These are phyloP conservation scores for Quillaja saponaria DNA, from an alignment of 306 rosid genomes.

Conservation along the genomic window DNA sequence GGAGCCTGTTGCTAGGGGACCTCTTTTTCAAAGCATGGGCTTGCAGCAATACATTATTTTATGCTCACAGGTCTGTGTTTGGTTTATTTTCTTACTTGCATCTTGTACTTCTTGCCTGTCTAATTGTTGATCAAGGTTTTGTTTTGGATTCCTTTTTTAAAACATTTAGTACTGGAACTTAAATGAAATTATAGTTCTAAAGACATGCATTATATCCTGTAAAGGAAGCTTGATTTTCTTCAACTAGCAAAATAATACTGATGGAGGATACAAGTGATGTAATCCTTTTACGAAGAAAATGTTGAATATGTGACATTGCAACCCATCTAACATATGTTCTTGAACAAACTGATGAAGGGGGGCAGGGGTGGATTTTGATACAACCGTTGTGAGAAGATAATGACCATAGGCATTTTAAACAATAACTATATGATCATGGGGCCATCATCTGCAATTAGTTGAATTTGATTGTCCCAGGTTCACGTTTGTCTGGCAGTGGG, in stretches of 20 bases:
- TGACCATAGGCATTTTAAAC: too few relatives aligned
- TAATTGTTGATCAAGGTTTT: background rate
- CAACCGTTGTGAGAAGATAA: too few relatives aligned
- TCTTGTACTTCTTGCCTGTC: too few relatives aligned
- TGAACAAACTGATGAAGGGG: background rate
- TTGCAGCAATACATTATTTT: conserved; percentile 88
- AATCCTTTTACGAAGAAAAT: background rate
- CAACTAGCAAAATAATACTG: too few relatives aligned
- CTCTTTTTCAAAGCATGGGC: conserved; percentile 68
- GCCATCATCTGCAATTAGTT: too few relatives aligned
- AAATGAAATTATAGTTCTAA: conserved; percentile 27
- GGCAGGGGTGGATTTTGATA: background rate
- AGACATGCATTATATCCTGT: conserved; percentile 10
- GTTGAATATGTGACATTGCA: conserved; percentile 12
- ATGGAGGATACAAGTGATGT: too few relatives aligned
- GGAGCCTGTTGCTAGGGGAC: conserved; percentile 46
- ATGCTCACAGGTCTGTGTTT: conserved; percentile 71
- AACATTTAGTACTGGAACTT: background rate
- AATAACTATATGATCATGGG: too few relatives aligned
- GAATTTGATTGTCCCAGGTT: too few relatives aligned
- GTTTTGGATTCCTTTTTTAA: conserved; percentile 3
- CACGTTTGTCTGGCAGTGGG: too few relatives aligned
- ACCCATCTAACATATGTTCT: conserved; percentile 10
- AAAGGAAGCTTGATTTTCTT: too few relatives aligned
- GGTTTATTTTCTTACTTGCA: conserved; percentile 2